These are phyloP conservation scores for Ophiocordyceps polyrhachis-furcata DNA, from an alignment of 2,329 filamentous ascomycete species.

Conservation along the genomic window DNA sequence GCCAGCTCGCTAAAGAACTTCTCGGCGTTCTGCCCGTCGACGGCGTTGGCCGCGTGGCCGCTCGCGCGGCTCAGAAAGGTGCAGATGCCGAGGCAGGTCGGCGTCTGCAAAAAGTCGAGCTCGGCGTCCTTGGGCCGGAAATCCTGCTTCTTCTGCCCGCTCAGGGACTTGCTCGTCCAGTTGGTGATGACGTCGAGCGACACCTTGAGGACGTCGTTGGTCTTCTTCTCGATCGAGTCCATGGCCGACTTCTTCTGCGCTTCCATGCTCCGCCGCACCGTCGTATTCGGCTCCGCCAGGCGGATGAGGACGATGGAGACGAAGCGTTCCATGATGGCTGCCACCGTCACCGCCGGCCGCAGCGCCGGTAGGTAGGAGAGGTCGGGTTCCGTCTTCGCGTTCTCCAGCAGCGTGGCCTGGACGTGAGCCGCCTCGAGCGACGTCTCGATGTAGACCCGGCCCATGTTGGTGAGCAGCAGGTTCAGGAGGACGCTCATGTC, in stretches of 20 bases:
- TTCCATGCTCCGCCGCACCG: slow-evolving; percentile 76
- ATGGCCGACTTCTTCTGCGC: slow-evolving; percentile 59
- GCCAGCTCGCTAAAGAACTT: slow-evolving; percentile 73
- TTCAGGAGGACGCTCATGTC: slow-evolving; percentile 75
- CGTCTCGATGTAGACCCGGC: slow-evolving; percentile 58
- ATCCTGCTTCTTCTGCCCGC: slow-evolving; percentile 70
- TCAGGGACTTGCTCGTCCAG: slow-evolving; percentile 55
- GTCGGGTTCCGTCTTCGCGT: slow-evolving; percentile 68
- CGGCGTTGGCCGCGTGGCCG: slow-evolving; percentile 41
- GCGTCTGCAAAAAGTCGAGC: slow-evolving; percentile 64
- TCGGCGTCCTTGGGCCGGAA: slow-evolving; percentile 76
- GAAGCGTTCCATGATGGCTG: slow-evolving; percentile 84
- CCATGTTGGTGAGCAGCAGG: slow-evolving; percentile 72
- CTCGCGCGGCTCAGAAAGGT: slow-evolving; percentile 58
- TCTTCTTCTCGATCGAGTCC: slow-evolving; percentile 67
- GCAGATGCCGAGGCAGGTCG: slow-evolving; percentile 66
- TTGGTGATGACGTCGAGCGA: slow-evolving; percentile 51
- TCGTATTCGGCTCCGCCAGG: slow-evolving; percentile 75
- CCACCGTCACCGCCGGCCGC: slow-evolving; percentile 67
- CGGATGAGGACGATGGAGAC: slow-evolving; percentile 81
- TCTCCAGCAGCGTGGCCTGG: slow-evolving; percentile 57
- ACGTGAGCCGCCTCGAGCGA: slow-evolving; percentile 53
- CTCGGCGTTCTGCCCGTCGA: slow-evolving; percentile 71
- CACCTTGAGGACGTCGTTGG: slow-evolving; percentile 39
- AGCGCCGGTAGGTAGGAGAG: slow-evolving; percentile 65